Percentiles rank a stretch among this genome's conserved stretches.
Conservation (phyloP, 768 basidiomycete species). For the Rhodotorula taiwanensis region DNA sequence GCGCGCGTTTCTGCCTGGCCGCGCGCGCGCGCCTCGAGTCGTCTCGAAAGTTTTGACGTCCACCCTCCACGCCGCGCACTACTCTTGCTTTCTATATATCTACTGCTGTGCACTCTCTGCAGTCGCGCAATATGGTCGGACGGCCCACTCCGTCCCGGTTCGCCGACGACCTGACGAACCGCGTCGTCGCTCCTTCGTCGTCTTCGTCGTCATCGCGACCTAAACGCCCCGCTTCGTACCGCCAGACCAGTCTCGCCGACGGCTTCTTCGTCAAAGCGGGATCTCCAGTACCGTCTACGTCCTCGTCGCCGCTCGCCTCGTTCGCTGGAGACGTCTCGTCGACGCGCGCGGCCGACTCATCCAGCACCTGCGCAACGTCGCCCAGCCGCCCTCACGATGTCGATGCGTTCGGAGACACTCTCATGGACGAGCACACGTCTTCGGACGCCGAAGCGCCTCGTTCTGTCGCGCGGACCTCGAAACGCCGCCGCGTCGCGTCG, state of each 20-base stretch:
- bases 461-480: neutral
- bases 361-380: slow-evolving; percentile 4
- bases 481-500: slow-evolving; percentile 3
- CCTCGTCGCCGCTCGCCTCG: neutral
- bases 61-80: too few species aligned
- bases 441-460: neutral
- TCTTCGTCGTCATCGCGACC: neutral
- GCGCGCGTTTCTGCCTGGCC: too few species aligned
- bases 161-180: slow-evolving; percentile 29
- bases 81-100: too few species aligned
- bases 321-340: neutral
- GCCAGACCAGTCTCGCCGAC: slow-evolving; percentile 10
- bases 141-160: slow-evolving; percentile 2
- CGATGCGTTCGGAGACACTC: neutral
- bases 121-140: slow-evolving; percentile 1
- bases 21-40: too few species aligned
- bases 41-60: too few species aligned
- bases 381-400: neutral
- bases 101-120: too few species aligned
- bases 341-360: slow-evolving; percentile 9
- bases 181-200: neutral
- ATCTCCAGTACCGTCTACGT: neutral
- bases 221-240: slow-evolving; percentile 1
- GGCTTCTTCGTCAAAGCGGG: neutral
- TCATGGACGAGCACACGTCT: slow-evolving; percentile 1